Conservation (phyloP, 495 filamentous ascomycete species). For the Podospora sp. region DNA sequence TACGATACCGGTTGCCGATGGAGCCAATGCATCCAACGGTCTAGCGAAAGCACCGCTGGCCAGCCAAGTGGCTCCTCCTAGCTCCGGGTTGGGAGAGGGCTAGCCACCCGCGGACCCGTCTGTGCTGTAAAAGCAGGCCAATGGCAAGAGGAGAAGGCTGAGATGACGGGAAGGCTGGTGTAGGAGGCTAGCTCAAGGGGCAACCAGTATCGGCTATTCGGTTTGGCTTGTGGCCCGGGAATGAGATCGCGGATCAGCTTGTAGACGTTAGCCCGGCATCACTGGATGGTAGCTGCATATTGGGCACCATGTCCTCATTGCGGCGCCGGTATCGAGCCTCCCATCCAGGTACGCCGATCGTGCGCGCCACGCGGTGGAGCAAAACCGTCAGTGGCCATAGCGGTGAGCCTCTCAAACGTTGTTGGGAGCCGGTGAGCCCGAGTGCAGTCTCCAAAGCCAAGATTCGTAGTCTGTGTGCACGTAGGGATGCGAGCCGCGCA, state of each 20-base stretch:
- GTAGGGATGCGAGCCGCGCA: neutral
- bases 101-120: neutral
- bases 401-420: neutral
- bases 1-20: neutral
- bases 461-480: neutral
- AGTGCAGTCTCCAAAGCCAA: neutral
- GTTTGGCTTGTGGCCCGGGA: conserved; percentile 14
- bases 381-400: neutral
- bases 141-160: neutral
- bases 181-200: neutral
- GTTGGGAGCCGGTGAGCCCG: neutral
- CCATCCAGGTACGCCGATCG: neutral
- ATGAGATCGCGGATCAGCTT: conserved; percentile 5
- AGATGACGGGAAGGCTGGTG: conserved; percentile 14
- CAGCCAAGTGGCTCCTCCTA: neutral
- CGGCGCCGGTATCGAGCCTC: neutral
- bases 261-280: neutral
- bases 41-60: conserved; percentile 1
- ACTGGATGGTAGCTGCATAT: neutral
- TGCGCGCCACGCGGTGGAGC: neutral
- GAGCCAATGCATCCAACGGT: neutral
- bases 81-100: neutral
- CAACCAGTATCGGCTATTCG: neutral
- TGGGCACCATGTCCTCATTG: neutral
- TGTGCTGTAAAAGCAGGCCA: neutral